Conservation (phyloP, 495 filamentous ascomycete species). For the Annulohypoxylon maeteangense region DNA sequence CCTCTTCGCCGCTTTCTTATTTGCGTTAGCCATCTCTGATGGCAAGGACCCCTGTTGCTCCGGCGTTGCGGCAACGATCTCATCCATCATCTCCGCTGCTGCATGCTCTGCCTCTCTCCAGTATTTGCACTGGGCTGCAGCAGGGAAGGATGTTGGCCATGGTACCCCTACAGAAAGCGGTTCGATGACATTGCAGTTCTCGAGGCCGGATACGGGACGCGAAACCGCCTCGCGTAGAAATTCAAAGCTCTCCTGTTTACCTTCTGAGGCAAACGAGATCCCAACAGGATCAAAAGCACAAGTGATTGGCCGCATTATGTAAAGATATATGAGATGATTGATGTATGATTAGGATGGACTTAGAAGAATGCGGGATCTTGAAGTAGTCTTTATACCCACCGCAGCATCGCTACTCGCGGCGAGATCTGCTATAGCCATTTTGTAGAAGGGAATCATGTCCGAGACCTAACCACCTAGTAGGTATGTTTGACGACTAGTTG, state of each 20-base stretch:
- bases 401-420: not conserved
- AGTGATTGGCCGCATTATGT: slow-evolving; percentile 1
- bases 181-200: slow-evolving; percentile 11
- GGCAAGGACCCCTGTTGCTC: slow-evolving; percentile 15
- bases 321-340: not conserved
- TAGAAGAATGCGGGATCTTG: not conserved
- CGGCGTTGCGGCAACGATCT: not conserved
- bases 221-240: slow-evolving; percentile 6
- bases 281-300: slow-evolving; percentile 7
- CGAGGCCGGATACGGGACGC: not conserved
- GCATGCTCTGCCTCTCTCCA: slow-evolving; percentile 20
- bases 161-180: slow-evolving; percentile 1
- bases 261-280: not conserved
- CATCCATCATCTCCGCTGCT: not conserved
- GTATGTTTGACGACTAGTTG: not conserved
- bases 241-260: slow-evolving; percentile 14
- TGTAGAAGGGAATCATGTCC: not conserved
- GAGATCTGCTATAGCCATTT: not conserved
- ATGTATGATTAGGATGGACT: not conserved
- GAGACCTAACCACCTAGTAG: not conserved
- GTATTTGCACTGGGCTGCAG: slow-evolving; percentile 15
- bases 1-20: slow-evolving; percentile 15
- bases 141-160: slow-evolving; percentile 25
- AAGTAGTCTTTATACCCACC: not conserved
- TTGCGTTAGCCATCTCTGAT: slow-evolving; percentile 3